Percentiles rank a stretch among this genome's conserved stretches.
These are phyloP conservation scores for Fusarium mexicanum DNA, from an alignment of 2,329 filamentous ascomycete species.

Conservation along the genomic window DNA sequence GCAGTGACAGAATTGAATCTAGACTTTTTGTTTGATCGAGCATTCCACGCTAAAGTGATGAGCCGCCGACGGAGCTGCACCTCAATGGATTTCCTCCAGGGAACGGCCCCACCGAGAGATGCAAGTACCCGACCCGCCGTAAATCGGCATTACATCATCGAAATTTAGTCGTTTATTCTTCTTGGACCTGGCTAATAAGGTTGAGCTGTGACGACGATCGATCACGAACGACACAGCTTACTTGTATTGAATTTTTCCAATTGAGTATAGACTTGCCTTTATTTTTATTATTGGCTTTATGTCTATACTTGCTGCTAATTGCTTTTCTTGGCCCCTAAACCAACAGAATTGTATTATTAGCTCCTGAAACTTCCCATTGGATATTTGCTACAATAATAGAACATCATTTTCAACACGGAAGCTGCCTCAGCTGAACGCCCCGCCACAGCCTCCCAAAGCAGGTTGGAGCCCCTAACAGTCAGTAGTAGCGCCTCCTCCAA, in stretches of 20 bases:
- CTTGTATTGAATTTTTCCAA: background rate
- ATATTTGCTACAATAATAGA: background rate
- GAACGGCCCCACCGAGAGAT: constrained; percentile 16
- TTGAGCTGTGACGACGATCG: constrained; percentile 17
- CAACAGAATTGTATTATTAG: background rate
- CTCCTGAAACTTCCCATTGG: background rate
- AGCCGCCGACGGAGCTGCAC: constrained; percentile 24
- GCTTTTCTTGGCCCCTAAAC: too few species aligned
- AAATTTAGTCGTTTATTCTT: constrained; percentile 3
- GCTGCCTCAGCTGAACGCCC: constrained; percentile 34
- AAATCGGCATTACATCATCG: constrained; percentile 43
- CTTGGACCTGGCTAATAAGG: background rate
- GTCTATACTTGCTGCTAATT: background rate
- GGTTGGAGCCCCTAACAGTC: constrained; percentile 29
- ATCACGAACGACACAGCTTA: constrained; percentile 14
- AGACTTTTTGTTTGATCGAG: constrained; percentile 6
- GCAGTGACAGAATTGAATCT: background rate
- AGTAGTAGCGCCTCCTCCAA: constrained; percentile 33
- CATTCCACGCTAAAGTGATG: constrained; percentile 14
- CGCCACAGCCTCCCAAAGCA: constrained; percentile 28
- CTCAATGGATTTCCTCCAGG: constrained; percentile 13
- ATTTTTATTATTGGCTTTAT: background rate
- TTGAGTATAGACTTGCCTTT: background rate
- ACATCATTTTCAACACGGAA: constrained; percentile 8
- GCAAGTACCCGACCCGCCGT: constrained; percentile 8